Conservation (phyloP, 2,329 filamentous ascomycete species). For the Bipolaris bicolor region DNA sequence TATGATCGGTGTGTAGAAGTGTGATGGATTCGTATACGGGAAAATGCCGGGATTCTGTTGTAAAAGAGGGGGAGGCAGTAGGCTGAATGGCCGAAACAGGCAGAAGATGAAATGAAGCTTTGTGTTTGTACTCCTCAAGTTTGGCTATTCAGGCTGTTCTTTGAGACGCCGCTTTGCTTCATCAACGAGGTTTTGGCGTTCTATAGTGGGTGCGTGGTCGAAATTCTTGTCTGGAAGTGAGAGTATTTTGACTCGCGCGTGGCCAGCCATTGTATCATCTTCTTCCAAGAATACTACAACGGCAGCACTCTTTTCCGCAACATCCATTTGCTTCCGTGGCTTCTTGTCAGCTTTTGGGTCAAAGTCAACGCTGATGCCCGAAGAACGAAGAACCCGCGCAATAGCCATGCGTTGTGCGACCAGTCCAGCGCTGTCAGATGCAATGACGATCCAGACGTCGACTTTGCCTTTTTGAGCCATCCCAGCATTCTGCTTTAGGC, state of each 20-base stretch:
- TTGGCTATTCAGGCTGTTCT: constrained; percentile 12
- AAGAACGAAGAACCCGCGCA: constrained; percentile 75
- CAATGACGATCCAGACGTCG: constrained; percentile 84
- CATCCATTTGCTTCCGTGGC: constrained; percentile 83
- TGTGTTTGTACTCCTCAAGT: background rate
- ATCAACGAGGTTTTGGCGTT: constrained; percentile 63
- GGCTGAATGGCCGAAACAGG: background rate
- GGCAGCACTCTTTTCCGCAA: constrained; percentile 71
- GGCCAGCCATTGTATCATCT: constrained; percentile 75
- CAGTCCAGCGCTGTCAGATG: constrained; percentile 76
- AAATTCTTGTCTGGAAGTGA: constrained; percentile 78
- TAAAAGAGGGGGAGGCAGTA: background rate
- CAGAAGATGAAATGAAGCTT: background rate
- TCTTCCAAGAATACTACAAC: constrained; percentile 85
- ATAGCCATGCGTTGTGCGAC: constrained; percentile 83
- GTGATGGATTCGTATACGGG: constrained; percentile 1
- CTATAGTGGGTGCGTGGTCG: constrained; percentile 67
- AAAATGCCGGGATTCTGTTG: background rate
- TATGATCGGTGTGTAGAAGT: background rate
- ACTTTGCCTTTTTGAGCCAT: constrained; percentile 65
- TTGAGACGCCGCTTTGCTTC: constrained; percentile 59
- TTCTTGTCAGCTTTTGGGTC: constrained; percentile 85
- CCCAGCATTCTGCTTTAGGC: constrained; percentile 68
- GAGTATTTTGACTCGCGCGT: constrained; percentile 83
- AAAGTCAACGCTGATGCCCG: constrained; percentile 86